Evolutionary conservation across 1,284 basidiomycete species (phyloP), one percentile per base, ranked within the genome.

Genomic region (Bondarzewia mesenterica): DNA sequence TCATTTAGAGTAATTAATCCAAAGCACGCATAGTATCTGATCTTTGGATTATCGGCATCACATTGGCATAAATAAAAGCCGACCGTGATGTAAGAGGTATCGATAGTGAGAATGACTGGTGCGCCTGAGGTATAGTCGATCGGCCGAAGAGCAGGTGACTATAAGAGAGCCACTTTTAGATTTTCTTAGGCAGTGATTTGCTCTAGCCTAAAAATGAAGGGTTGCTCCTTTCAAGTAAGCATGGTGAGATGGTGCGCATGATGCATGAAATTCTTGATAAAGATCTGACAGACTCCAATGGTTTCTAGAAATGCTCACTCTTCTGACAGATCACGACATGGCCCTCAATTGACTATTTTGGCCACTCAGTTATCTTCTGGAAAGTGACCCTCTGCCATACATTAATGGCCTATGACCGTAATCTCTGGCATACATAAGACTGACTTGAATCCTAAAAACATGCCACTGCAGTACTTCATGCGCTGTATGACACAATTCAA

Each of bases 51-150:
- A n/a, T 56, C 40, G 0, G 46, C 39, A 35, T 65, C 63, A 20
- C 56, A 44, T 49, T 72, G 68, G 4, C 47, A 51, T 2, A 68
- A 55, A 14, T 61, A 50, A 37, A 59, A 66, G 0, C 71, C 68
- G 1, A 66, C 58, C 0, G 66, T 66, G 39, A 63, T 62, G 25
- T 56, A 53, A 0, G 63, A 70, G 0, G 67, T 61, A n/a, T n/a
- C n/a, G n/a, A n/a, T n/a, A n/a, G n/a, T n/a, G n/a, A n/a, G n/a
- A n/a, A n/a, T n/a, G n/a, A n/a, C n/a, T n/a, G n/a, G n/a, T n/a
- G 55, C 72, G 64, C n/a, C 66, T 65, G 0, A 63, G 57, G 0
- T 12, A 41, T 66, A 66, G 48, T 68, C 56, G 27, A 69, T 60
- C 6, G 55, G 59, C n/a, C 47, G 40, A 7, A 63, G 48, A 18